These are phyloP conservation scores for Mycena sp. DNA, from an alignment of 1,284 basidiomycete species.

Conservation along the genomic window DNA sequence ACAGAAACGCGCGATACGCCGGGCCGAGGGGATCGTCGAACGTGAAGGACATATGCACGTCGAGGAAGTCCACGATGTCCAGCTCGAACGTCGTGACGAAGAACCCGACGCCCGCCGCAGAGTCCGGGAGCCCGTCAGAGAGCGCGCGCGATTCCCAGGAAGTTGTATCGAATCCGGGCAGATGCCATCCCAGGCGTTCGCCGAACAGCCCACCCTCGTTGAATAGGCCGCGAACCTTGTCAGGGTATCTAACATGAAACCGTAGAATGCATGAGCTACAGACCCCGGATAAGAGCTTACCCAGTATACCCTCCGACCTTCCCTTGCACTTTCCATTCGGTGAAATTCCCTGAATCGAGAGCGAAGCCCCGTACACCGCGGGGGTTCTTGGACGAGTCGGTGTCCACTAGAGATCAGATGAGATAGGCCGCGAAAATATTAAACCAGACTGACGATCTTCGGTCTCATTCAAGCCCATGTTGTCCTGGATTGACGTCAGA, in stretches of 20 bases:
- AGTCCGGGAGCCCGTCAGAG: conserved; percentile 63
- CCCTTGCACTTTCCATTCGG: conserved; percentile 83
- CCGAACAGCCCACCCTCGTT: conserved; percentile 86
- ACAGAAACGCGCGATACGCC: conserved; percentile 77
- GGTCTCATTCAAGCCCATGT: conserved; percentile 80
- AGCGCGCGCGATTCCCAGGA: conserved; percentile 66
- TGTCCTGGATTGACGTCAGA: conserved; percentile 60
- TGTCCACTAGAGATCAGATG: conserved; percentile 30
- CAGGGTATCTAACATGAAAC: conserved; percentile 59
- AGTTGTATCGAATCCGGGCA: conserved; percentile 76
- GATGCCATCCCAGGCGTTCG: conserved; percentile 84
- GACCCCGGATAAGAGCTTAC: too few species aligned
- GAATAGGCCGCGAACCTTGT: conserved; percentile 61
- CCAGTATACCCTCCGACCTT: conserved; percentile 79
- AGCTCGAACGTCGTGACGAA: conserved; percentile 79
- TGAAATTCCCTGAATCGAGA: conserved; percentile 67
- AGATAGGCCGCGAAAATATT: neutral
- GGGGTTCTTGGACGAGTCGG: conserved; percentile 66
- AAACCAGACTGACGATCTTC: conserved; percentile 48
- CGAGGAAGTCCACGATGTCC: conserved; percentile 63
- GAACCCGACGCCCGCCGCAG: conserved; percentile 76
- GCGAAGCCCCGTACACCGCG: conserved; percentile 82
- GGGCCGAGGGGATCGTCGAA: conserved; percentile 65
- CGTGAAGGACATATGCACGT: conserved; percentile 73
- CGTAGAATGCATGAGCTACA: neutral